Evolutionary conservation across 208 protist species (phyloP).

Genomic region (Sergeia podlipaevii): DNA sequence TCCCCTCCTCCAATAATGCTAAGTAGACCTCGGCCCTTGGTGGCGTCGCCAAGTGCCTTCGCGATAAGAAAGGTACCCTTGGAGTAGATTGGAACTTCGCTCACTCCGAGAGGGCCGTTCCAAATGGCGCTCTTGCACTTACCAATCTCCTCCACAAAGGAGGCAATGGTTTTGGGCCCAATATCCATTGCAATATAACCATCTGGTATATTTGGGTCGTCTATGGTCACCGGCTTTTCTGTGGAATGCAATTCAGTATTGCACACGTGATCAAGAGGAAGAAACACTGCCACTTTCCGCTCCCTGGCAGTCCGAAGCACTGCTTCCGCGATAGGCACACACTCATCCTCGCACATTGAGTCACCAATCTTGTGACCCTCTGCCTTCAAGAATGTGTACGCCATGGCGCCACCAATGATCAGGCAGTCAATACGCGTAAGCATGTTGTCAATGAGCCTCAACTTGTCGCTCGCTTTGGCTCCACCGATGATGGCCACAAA

Average conservation of each 20-base stretch:
- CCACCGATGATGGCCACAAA: constrained; percentile 97
- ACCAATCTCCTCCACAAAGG: constrained; percentile 77
- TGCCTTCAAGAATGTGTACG: constrained; percentile 97
- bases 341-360: constrained; percentile 95
- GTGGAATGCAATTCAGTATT: constrained; percentile 91
- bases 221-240: constrained; percentile 65
- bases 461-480: constrained; percentile 99
- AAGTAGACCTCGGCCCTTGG: constrained; percentile 41
- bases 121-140: constrained; percentile 94
- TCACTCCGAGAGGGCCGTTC: constrained; percentile 98
- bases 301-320: constrained; percentile 95
- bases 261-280: constrained; percentile 97
- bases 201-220: constrained; percentile 67
- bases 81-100: constrained; percentile 96
- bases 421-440: constrained; percentile 97
- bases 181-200: constrained; percentile 96
- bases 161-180: constrained; percentile 89
- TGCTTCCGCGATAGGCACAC: constrained; percentile 61
- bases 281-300: constrained; percentile 95
- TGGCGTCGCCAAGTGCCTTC: constrained; percentile 67
- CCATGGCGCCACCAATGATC: constrained; percentile 99
- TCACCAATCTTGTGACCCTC: constrained; percentile 90
- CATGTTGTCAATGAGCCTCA: constrained; percentile 98
- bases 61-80: constrained; percentile 91
- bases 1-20: constrained; percentile 97